Percentiles rank a stretch among this genome's conserved stretches.
These are phyloP conservation scores for Thalassiosira hispida DNA, from an alignment of 352 stramenopile species.

Conservation along the genomic window DNA sequence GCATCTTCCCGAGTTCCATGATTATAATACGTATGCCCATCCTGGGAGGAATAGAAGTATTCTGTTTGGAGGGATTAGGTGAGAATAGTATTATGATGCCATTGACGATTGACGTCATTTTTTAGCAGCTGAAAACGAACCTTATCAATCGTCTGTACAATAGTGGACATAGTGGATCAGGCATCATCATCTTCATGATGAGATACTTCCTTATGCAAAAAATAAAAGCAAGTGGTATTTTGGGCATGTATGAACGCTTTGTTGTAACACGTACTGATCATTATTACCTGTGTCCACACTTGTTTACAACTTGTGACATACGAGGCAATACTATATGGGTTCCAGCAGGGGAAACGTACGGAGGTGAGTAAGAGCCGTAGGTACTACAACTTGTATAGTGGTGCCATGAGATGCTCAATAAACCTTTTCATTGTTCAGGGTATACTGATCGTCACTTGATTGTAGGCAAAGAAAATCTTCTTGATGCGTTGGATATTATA, in stretches of 20 bases:
- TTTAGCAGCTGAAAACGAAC: neutral
- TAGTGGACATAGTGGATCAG: conserved; percentile 15
- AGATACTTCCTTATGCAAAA: conserved; percentile 48
- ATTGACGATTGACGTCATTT: neutral
- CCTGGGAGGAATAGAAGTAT: neutral
- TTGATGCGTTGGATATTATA: conserved; percentile 32
- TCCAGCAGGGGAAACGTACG: conserved; percentile 46
- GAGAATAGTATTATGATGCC: neutral
- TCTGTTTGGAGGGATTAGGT: conserved; percentile 1
- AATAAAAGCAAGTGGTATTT: conserved; percentile 24
- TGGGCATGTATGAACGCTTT: conserved; percentile 56
- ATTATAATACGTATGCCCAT: neutral
- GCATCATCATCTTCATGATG: conserved; percentile 48
- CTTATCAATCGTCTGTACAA: conserved; percentile 39
- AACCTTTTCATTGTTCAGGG: conserved; percentile 4
- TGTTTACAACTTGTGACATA: conserved; percentile 29
- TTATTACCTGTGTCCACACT: conserved; percentile 54
- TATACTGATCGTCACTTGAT: conserved; percentile 52
- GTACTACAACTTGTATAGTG: too few relatives aligned
- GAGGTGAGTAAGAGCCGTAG: neutral
- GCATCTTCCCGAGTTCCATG: neutral
- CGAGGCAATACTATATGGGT: conserved; percentile 36
- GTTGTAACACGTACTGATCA: conserved; percentile 65
- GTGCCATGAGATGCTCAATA: too few relatives aligned
- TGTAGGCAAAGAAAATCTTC: neutral